Percentiles rank a stretch among this genome's conserved stretches.
These are phyloP conservation scores for Pecoramyces ruminantium DNA, from an alignment of 192 early-diverging fungal genomes.

Conservation along the genomic window DNA sequence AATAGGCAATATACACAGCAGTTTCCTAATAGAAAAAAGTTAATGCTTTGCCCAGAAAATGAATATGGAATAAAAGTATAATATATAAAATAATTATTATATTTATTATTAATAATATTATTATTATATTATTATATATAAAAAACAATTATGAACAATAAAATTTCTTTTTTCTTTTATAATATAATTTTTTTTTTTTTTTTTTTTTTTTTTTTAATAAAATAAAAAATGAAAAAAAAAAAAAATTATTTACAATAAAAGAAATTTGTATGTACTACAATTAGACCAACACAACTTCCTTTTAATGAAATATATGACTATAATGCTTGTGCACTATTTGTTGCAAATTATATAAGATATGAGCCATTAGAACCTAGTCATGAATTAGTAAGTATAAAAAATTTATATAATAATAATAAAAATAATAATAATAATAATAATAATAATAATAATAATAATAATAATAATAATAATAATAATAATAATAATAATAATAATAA, in stretches of 20 bases:
- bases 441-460: no score
- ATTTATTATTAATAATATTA: not conserved
- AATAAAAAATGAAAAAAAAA: no score
- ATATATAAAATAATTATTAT: not conserved
- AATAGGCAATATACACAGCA: constrained; percentile 32
- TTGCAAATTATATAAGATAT: constrained; percentile 32
- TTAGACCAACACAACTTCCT: constrained; percentile 30
- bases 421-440: no score
- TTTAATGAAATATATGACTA: constrained; percentile 38
- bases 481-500: no score
- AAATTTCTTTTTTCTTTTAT: no score
- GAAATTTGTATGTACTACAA: constrained; percentile 38
- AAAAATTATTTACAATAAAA: constrained; percentile 3
- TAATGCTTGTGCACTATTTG: constrained; percentile 25
- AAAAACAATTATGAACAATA: not conserved
- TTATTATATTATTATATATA: not conserved
- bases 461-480: no score
- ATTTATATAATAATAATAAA: no score
- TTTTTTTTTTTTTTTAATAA: no score
- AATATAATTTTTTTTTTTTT: no score
- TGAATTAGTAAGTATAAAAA: constrained; percentile 31
- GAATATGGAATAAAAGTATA: constrained; percentile 30
- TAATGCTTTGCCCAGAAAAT: constrained; percentile 22
- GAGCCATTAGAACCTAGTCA: constrained; percentile 28
- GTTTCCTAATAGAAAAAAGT: constrained; percentile 29